Conservation (phyloP, 306 rosid species). For the Fragaria nilgerrensis region DNA sequence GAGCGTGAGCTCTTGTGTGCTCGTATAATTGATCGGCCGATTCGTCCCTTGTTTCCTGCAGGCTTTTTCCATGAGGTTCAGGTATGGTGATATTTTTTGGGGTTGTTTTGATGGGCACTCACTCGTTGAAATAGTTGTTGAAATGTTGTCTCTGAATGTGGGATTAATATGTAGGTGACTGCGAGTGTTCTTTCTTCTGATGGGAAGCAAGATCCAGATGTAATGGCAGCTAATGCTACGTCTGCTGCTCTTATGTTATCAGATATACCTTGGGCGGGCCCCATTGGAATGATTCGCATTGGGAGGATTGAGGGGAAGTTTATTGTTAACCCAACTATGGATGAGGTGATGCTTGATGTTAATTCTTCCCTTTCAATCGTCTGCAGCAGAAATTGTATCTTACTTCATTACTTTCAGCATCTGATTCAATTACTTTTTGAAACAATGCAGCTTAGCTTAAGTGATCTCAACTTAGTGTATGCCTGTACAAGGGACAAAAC, state of each 20-base stretch:
- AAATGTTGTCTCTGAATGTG: neutral
- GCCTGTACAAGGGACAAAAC: slow-evolving; percentile 95
- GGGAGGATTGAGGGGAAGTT: slow-evolving; percentile 81
- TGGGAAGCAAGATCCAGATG: slow-evolving; percentile 91
- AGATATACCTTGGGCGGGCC: slow-evolving; percentile 98
- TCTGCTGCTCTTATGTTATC: slow-evolving; percentile 97
- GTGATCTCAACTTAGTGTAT: slow-evolving; percentile 93
- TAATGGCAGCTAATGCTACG: slow-evolving; percentile 85
- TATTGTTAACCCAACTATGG: slow-evolving; percentile 86
- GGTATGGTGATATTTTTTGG: slow-evolving; percentile 43
- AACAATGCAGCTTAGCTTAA: slow-evolving; percentile 66
- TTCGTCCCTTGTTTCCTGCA: slow-evolving; percentile 81
- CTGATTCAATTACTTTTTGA: neutral
- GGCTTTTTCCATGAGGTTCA: slow-evolving; percentile 98
- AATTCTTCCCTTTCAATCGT: neutral
- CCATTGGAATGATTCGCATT: slow-evolving; percentile 86
- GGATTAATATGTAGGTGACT: slow-evolving; percentile 47
- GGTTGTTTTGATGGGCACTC: neutral
- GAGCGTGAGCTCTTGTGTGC: slow-evolving; percentile 93
- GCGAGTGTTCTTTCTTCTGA: slow-evolving; percentile 92
- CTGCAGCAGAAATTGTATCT: neutral
- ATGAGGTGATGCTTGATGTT: slow-evolving; percentile 57
- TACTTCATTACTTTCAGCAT: neutral
- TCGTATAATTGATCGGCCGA: slow-evolving; percentile 84
- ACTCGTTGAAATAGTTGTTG: neutral